These are phyloP conservation scores for Daldinia eschscholtzii DNA, from an alignment of 2,329 filamentous ascomycete genomes.

Conservation along the genomic window DNA sequence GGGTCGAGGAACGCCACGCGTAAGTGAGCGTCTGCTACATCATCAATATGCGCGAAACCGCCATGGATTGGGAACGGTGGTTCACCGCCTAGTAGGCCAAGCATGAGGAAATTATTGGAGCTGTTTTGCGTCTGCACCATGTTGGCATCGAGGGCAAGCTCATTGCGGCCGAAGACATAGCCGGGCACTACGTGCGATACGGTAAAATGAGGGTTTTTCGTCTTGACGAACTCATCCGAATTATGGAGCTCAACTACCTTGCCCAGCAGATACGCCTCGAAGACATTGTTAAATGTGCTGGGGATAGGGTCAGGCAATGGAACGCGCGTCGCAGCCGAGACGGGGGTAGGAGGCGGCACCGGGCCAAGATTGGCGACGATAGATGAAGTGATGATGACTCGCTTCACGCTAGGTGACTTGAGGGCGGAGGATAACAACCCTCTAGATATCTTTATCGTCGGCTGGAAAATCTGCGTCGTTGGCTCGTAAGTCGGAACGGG, in stretches of 20 bases:
- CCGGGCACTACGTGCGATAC: slow-evolving; percentile 48
- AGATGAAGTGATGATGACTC: background rate
- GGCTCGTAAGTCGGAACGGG: background rate
- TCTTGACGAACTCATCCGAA: slow-evolving; percentile 43
- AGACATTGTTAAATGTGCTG: background rate
- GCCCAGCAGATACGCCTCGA: background rate
- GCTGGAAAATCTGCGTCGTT: background rate
- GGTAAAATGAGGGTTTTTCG: slow-evolving; percentile 44
- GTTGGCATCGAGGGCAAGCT: slow-evolving; percentile 42
- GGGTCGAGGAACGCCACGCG: slow-evolving; percentile 1
- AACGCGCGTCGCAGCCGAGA: background rate
- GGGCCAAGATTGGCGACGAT: background rate
- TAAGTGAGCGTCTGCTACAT: background rate
- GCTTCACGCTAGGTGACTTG: background rate
- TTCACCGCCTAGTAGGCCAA: background rate
- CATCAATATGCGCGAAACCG: background rate
- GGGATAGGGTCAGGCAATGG: background rate
- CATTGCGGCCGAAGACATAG: slow-evolving; percentile 49
- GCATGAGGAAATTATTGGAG: slow-evolving; percentile 43
- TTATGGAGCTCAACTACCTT: slow-evolving; percentile 1
- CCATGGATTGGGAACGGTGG: slow-evolving; percentile 1
- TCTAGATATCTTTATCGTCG: background rate
- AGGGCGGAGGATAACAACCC: background rate
- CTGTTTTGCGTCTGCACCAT: slow-evolving; percentile 48
- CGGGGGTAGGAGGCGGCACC: background rate